Evolutionary conservation across 2,329 filamentous ascomycete genomes (phyloP).

Genomic region (Epichloe elymi): DNA sequence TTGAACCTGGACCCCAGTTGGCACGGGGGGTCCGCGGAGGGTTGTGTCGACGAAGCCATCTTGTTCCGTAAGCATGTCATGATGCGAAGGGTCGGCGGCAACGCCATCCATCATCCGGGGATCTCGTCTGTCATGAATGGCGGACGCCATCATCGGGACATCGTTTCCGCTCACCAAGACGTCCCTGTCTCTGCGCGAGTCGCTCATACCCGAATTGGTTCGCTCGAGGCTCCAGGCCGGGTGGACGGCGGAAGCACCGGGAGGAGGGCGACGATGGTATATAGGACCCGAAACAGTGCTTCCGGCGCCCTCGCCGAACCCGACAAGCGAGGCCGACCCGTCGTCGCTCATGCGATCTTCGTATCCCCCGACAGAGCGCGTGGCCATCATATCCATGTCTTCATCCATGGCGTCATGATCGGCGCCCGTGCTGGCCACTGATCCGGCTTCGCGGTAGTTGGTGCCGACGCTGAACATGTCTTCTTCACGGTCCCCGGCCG

Average conservation of each 20-base stretch:
- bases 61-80: conserved; percentile 35
- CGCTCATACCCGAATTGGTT: conserved; percentile 38
- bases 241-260: conserved; percentile 24
- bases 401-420: conserved; percentile 39
- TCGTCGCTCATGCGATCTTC: conserved; percentile 77
- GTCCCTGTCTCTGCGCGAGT: conserved; percentile 26
- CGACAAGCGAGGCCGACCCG: conserved; percentile 70
- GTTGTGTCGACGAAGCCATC: conserved; percentile 52
- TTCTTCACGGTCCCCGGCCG: conserved; percentile 43
- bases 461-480: conserved; percentile 61
- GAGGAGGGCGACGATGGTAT: conserved; percentile 39
- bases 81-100: conserved; percentile 38
- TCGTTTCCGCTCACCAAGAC: conserved; percentile 21
- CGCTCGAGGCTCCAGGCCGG: conserved; percentile 34
- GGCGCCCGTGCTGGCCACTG: conserved; percentile 41
- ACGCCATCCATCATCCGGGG: conserved; percentile 56
- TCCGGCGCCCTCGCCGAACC: conserved; percentile 83
- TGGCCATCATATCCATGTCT: conserved; percentile 32
- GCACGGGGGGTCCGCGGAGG: conserved; percentile 42
- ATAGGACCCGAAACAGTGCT: conserved; percentile 73
- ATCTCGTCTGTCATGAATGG: conserved; percentile 40
- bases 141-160: conserved; percentile 31
- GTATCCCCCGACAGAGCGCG: conserved; percentile 37
- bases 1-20: conserved; percentile 19
- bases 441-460: conserved; percentile 42